Evolutionary conservation across 306 rosid genomes (phyloP).

Genomic region (Psophocarpus tetragonolobus): DNA sequence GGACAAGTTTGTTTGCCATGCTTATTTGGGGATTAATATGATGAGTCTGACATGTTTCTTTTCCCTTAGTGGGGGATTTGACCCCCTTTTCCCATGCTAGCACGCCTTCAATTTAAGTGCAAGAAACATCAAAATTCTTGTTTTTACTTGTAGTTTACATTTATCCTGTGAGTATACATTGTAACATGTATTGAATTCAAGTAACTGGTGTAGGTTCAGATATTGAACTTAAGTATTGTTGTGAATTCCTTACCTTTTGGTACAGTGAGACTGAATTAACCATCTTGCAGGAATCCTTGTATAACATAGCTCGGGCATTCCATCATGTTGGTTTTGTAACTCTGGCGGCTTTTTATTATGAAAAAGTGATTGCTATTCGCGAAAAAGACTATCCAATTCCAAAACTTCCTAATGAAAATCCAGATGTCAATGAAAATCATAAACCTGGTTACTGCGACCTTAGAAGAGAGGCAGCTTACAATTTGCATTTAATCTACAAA

Average conservation of each 20-base stretch:
- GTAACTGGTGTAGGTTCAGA: too few species aligned
- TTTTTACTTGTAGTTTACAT: too few species aligned
- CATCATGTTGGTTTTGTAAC: conserved; percentile 87
- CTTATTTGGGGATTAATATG: too few species aligned
- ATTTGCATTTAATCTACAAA: conserved; percentile 84
- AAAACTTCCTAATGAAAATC: conserved; percentile 64
- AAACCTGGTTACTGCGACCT: conserved; percentile 71
- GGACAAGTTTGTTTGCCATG: too few species aligned
- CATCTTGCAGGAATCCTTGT: conserved; percentile 67
- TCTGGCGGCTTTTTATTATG: conserved; percentile 67
- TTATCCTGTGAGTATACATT: too few species aligned
- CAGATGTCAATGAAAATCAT: conserved; percentile 39
- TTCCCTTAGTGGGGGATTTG: too few species aligned
- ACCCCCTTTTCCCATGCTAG: too few species aligned
- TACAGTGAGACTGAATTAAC: conserved; percentile 4
- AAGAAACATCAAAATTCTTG: too few species aligned
- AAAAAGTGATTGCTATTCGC: conserved; percentile 61
- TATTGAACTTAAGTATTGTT: too few species aligned
- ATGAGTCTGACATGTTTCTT: too few species aligned
- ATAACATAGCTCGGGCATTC: conserved; percentile 79
- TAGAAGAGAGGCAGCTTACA: conserved; percentile 84
- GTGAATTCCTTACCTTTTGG: neutral
- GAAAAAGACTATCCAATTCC: conserved; percentile 74
- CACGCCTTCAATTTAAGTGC: too few species aligned
- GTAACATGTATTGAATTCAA: too few species aligned